Base-by-base conservation (phyloP, 495 filamentous ascomycete genomes). In the Hypoxylon lienhwacheense region DNA sequence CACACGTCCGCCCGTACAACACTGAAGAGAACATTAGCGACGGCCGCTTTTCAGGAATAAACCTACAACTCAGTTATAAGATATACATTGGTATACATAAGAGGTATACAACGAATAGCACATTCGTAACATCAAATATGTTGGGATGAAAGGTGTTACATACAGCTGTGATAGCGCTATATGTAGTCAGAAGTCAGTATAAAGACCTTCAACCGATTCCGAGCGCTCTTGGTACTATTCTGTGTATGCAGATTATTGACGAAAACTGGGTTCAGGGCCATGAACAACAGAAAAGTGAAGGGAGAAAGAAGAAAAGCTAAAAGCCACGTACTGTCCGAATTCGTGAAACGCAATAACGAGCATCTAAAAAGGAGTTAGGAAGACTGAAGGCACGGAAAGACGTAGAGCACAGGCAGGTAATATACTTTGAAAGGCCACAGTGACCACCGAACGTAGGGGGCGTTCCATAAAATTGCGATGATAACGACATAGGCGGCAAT, bases 271-370 rank as follows among this genome's bases (percentile, higher is more conserved):
- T n/a, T n/a, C n/a, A n/a, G n/a, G n/a, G n/a, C n/a, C n/a, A n/a
- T n/a, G n/a, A n/a, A n/a, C n/a, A n/a, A n/a, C n/a, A n/a, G n/a
- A n/a, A n/a, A n/a, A n/a, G n/a, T n/a, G n/a, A n/a, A n/a, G n/a
- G n/a, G n/a, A n/a, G n/a, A n/a, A n/a, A n/a, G n/a, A n/a, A n/a
- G n/a, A n/a, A n/a, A n/a, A n/a, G n/a, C n/a, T n/a, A n/a, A n/a
- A n/a, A n/a, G n/a, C n/a, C n/a, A n/a, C n/a, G n/a, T n/a, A n/a
- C n/a, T 91, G 87, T 22, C 84, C 80, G 68, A 90, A 91, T 66
- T 91, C 87, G 74, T 91, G 87, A 70, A 90, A 91, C 22, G 87
- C 87, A 42, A 91, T 91, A 7, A 90, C 86, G 25, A 91, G 79
- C 87, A 91, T 91, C 84, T 85, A 52, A 33, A 22, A 12, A 40